Evolutionary conservation across 2,329 filamentous ascomycete species (phyloP), one percentile per base, ranked within the genome.

Genomic region (Neonectria hederae): DNA sequence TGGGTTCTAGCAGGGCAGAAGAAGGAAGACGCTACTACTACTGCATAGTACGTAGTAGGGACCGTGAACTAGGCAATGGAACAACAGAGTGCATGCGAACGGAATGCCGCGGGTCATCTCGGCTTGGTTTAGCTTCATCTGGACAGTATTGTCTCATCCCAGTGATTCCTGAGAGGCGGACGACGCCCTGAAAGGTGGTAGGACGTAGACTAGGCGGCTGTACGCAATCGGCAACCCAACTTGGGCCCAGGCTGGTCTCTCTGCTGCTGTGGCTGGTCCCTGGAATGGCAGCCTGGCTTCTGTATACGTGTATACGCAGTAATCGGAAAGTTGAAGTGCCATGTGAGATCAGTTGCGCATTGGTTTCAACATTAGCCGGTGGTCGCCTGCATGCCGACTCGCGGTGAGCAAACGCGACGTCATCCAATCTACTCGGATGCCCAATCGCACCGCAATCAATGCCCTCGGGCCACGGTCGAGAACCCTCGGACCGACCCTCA

Each of bases 21-120:
- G n/a, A n/a, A n/a, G n/a, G n/a, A n/a, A n/a, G n/a, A n/a, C n/a
- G n/a, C n/a, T n/a, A n/a, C n/a, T n/a, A n/a, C n/a, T n/a, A n/a
- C n/a, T n/a, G n/a, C n/a, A n/a, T n/a, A n/a, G n/a, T n/a, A n/a
- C n/a, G n/a, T n/a, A n/a, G n/a, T n/a, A n/a, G n/a, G n/a, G n/a
- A 38, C 14, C 14, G 35, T 17, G 35, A 8, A 38, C 35, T n/a
- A 14, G 10, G 10, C n/a, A 30, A 30, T 11, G 9, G 28, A 30
- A 13, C 30, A 32, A 13, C 30, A 32, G 17, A 10, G 7, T 5
- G n/a, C 35, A 14, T 6, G 32, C 13, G 17, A 30, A 13, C 19
- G 28, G 9, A 24, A 53, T 69, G 63, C 68, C 68, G 66, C 68
- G 68, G 68, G 56, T 49, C 46, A 55, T 62, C 66, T 69, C 19